Evolutionary conservation across 768 basidiomycete species (phyloP), one percentile per base, ranked within the genome.

Genomic region (Tricholoma matsutake): DNA sequence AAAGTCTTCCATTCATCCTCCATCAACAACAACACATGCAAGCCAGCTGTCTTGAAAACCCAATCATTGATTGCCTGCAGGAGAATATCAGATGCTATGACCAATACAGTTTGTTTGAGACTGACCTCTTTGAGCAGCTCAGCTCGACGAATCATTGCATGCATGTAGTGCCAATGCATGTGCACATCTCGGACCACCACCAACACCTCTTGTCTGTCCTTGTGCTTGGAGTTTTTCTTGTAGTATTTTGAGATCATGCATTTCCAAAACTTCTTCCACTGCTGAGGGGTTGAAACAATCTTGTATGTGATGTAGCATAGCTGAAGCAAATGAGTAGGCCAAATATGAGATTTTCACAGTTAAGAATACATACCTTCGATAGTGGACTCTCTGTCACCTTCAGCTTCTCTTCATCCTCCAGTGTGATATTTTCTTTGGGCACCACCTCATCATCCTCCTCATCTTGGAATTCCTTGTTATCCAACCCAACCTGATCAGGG

Each of bases 31-130:
- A 39, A 39, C 4, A 5, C 10, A 11, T 16, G 37, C 14, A 39
- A 39, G 37, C 62, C 64, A 3, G 56, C 53, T 7, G 55, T 61
- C n/a, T 70, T 57, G 51, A 69, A 60, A 8, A 72, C 70, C 75
- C 75, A 78, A 29, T 35, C 59, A 37, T 76, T 64, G 51, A 76
- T 72, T 1, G 72, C 73, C 76, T 76, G 7, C 43, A 45, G n/a
- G 43, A 20, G n/a, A 45, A 45, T 45, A 45, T 45, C 43, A 45
- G 18, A 20, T 45, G 3, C 43, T 20, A 18, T 45, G 43, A 39
- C 39, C 39, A 39, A 39, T 8, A 39, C 39, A 39, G 39, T 39
- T 39, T 45, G n/a, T 34, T 34, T 53, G 13, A 43, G 16, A 22
- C 64, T 22, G 45, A 75, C 75, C 57, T 75, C 58, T 52, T 61